Evolutionary conservation across 495 filamentous ascomycete genomes (phyloP).

Genomic region (Coniosporium apollinis): DNA sequence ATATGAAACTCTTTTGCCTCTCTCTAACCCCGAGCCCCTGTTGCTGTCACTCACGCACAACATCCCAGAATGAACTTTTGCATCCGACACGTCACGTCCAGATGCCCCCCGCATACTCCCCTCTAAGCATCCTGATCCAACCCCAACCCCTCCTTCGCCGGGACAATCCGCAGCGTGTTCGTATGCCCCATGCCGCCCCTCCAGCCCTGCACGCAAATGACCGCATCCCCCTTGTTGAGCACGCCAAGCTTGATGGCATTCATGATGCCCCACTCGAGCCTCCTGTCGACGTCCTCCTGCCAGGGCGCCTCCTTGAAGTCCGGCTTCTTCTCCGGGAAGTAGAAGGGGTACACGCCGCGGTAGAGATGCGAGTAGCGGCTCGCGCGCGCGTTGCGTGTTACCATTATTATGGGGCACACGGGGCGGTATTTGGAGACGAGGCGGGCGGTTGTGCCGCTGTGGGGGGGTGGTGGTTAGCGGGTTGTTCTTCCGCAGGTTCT

Average conservation of each 20-base stretch:
- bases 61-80: no score
- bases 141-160: constrained; percentile 24
- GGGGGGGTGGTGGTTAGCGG: no score
- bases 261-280: constrained; percentile 85
- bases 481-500: no score
- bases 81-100: no score
- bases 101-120: no score
- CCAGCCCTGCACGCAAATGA: constrained; percentile 97
- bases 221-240: constrained; percentile 62
- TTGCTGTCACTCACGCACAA: no score
- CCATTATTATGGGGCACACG: constrained; percentile 97
- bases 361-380: constrained; percentile 88
- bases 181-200: constrained; percentile 94
- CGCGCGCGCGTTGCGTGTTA: constrained; percentile 70
- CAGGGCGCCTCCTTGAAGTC: constrained; percentile 77
- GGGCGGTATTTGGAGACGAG: constrained; percentile 96
- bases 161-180: constrained; percentile 50
- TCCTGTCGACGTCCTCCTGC: constrained; percentile 96
- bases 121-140: constrained; percentile 19
- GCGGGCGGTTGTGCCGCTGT: constrained; percentile 73
- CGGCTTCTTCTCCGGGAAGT: constrained; percentile 81
- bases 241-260: constrained; percentile 73
- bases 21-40: no score
- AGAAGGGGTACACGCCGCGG: constrained; percentile 94
- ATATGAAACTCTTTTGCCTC: no score